Base-by-base conservation (phyloP, 192 early-diverging fungal species). In the Dissophora globulifera region DNA sequence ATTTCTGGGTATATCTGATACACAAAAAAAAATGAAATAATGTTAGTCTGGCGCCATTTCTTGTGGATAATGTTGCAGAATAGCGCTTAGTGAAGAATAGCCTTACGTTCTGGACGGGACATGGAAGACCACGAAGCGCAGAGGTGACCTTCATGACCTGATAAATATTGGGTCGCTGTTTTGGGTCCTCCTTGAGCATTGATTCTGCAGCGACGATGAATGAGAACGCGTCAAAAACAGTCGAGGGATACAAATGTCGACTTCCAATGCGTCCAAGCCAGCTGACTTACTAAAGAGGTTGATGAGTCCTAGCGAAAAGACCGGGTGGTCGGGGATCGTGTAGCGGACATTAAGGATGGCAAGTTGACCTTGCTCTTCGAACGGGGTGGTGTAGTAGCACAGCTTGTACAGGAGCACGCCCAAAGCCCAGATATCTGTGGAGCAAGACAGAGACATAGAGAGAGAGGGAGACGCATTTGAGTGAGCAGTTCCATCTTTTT, bases 361-460 rank as follows among this genome's bases (percentile, higher is more conserved):
- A 40, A 95, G 70, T 40, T 90, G 90, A 13, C 94, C 93, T 41
- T 86, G 84, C 26, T 97, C 91, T 72, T 98, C 97, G 71, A 98
- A 98, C 1, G 97, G 97, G 7, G 97, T 98, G 7, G 88, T 90
- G 80, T 93, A 95, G 78, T 92, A 98, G 80, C 96, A 97, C 27
- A 97, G 84, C 78, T 98, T 98, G 84, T 96, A 98, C 20, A 98
- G 72, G 26, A 98, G 81, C 35, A 98, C 93, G 19, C 97, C 97
- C 40, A 98, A 82, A 7, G 97, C 96, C 94, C 86, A 88, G 32
- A 85, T 85, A 51, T 89, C 86, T 27, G 66, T 49, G n/a, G n/a
- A n/a, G n/a, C n/a, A n/a, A n/a, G n/a, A n/a, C n/a, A n/a, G n/a
- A n/a, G n/a, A n/a, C n/a, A n/a, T n/a, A n/a, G n/a, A n/a, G n/a